These are phyloP conservation scores for Lophiotrema nucula DNA, from an alignment of 495 filamentous ascomycete species.

Conservation along the genomic window DNA sequence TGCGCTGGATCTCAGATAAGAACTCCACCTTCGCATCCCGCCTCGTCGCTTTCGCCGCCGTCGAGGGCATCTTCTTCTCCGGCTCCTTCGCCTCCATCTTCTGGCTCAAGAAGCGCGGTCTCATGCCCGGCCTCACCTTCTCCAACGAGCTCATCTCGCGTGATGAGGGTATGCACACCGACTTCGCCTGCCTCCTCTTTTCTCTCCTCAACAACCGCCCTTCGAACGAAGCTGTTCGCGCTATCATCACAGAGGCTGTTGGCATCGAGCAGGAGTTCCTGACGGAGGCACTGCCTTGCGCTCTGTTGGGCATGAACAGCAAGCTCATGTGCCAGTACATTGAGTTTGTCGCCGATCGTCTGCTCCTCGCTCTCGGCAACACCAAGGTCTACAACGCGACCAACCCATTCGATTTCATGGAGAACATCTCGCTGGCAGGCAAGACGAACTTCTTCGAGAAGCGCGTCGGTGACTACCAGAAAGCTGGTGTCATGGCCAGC, in stretches of 20 bases:
- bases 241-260: conserved; percentile 92
- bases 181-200: conserved; percentile 97
- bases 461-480: conserved; percentile 98
- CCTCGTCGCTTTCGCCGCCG: conserved; percentile 93
- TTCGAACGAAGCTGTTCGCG: conserved; percentile 71
- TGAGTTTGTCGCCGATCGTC: conserved; percentile 96
- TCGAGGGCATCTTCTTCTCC: conserved; percentile 99
- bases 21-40: conserved; percentile 92
- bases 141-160: conserved; percentile 99
- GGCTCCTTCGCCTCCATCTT: conserved; percentile 99
- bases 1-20: conserved; percentile 89
- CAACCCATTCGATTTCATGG: conserved; percentile 99
- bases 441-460: conserved; percentile 99
- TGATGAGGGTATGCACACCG: conserved; percentile 98
- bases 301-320: conserved; percentile 94
- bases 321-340: conserved; percentile 99
- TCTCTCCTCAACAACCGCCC: conserved; percentile 91
- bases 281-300: conserved; percentile 88
- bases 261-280: conserved; percentile 96
- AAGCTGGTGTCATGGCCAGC: conserved; percentile 96
- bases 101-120: conserved; percentile 99
- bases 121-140: conserved; percentile 98
- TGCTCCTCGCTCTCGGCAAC: conserved; percentile 88
- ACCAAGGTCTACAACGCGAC: conserved; percentile 85
- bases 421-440: conserved; percentile 95